Conservation (phyloP, 2,329 filamentous ascomycete species). For the Neofusicoccum umdonicola region DNA sequence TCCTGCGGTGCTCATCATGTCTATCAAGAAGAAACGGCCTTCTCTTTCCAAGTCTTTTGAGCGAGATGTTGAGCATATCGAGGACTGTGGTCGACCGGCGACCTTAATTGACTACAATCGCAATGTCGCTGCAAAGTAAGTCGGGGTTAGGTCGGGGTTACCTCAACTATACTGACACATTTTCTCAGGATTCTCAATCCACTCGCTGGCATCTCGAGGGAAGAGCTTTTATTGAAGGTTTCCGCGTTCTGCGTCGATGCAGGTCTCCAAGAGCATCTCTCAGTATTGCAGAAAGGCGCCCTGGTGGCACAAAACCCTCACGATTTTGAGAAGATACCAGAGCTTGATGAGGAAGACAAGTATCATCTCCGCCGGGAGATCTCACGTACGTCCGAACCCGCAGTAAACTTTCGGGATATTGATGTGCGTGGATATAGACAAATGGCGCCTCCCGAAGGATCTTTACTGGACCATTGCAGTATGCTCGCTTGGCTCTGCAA, state of each 20-base stretch:
- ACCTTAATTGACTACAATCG: slow-evolving; percentile 25
- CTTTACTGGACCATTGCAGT: slow-evolving; percentile 66
- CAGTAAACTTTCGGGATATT: slow-evolving; percentile 48
- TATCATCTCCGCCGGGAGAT: slow-evolving; percentile 55
- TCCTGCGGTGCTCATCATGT: slow-evolving; percentile 19
- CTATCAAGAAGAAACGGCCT: slow-evolving; percentile 9
- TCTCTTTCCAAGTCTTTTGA: slow-evolving; percentile 4
- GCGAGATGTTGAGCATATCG: slow-evolving; percentile 16
- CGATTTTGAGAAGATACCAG: slow-evolving; percentile 60
- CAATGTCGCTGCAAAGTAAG: slow-evolving; percentile 35
- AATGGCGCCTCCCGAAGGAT: slow-evolving; percentile 62
- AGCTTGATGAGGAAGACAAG: slow-evolving; percentile 62
- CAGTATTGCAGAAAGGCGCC: slow-evolving; percentile 65
- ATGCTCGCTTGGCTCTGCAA: slow-evolving; percentile 67
- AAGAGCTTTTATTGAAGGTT: slow-evolving; percentile 53
- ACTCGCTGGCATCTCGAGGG: slow-evolving; percentile 54
- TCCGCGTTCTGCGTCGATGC: slow-evolving; percentile 60
- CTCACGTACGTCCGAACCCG: slow-evolving; percentile 57
- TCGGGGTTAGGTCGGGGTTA: neutral
- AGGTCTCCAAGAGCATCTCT: slow-evolving; percentile 57
- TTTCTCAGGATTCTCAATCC: slow-evolving; percentile 53
- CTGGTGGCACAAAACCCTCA: slow-evolving; percentile 69
- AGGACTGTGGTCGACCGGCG: slow-evolving; percentile 13
- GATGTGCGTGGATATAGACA: slow-evolving; percentile 40
- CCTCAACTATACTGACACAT: neutral